Evolutionary conservation across 176 grass and related monocot genomes (phyloP), one percentile per base, ranked within the genome.

Genomic region (maize (Zea mays)): DNA sequence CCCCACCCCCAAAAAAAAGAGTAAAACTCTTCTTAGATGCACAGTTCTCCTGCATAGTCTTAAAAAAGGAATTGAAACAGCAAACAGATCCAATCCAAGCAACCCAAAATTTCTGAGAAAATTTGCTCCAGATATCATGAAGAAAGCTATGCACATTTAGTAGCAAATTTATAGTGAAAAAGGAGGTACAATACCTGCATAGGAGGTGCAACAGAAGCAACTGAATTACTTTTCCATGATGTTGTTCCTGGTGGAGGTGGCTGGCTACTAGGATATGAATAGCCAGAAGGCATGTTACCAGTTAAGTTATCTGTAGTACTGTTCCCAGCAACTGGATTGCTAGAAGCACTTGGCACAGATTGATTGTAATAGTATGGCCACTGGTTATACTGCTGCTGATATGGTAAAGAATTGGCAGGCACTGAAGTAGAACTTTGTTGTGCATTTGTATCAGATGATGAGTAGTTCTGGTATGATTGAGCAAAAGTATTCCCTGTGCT

Each of bases 161-260:
- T 74, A 90, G 58, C 21, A 79, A 58, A 27, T 81, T 81, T 14
- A 39, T 40, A 67, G 62, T 67, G 52, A 10, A 69, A 77, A 56
- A 7, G 71, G 27, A 91, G 17, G 64, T 39, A 66, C 16, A 57
- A 79, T 88, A 98, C 95, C 91, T 98, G 89, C 71, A 85, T 49
- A 87, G 85, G 88, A 85, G 91, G 69, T 3, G 78, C 77, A 60
- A 65, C 60, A 82, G 91, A 74, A 35, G 76, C 74, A 64, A 77
- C 54, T 52, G 87, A 65, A 86, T 94, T 90, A 62, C 67, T 83
- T 69, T 84, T 90, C 94, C 94, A 92, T 62, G 87, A 78, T 54
- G 95, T 88, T 47, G 89, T 98, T 52, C 95, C 95, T 77, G 95
- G 95, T 61, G 95, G 95, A 61, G 91, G 95, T 80, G 95, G 95